Evolutionary conservation across 1,139 yeast genomes (phyloP).

Genomic region (Hanseniaspora sp.): DNA sequence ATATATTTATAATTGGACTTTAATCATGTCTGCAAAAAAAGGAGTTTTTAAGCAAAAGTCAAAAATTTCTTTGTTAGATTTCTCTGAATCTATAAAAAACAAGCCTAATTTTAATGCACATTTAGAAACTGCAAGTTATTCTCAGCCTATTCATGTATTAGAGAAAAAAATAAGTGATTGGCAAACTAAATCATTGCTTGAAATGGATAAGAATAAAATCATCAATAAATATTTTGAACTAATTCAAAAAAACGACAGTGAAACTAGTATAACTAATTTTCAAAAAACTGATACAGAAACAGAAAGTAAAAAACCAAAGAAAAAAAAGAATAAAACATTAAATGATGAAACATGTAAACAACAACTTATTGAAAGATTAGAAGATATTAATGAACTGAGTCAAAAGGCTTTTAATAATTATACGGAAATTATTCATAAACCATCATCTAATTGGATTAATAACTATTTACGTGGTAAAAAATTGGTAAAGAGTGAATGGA

Average conservation of each 20-base stretch:
- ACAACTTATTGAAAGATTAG: background rate
- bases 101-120: too few relatives aligned
- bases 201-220: background rate
- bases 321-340: background rate
- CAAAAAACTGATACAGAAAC: background rate
- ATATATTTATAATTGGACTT: too few relatives aligned
- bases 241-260: background rate
- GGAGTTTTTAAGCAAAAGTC: too few relatives aligned
- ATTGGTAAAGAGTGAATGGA: background rate
- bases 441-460: background rate
- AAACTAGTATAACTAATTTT: background rate
- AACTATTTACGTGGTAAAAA: background rate
- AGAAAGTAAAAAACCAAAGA: background rate
- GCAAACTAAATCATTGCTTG: background rate
- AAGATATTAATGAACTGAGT: background rate
- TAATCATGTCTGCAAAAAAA: too few relatives aligned
- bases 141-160: background rate
- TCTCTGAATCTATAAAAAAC: too few relatives aligned
- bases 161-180: background rate
- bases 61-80: too few relatives aligned
- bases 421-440: background rate
- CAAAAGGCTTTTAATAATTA: background rate
- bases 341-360: background rate
- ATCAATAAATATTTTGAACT: background rate
- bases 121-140: too few relatives aligned